A percentile compares a stretch with the other conserved stretches of the same genome.
phyloP scores from a whole-genome alignment of 805 yeast genomes.

The Alloascoidea africana region DNA sequence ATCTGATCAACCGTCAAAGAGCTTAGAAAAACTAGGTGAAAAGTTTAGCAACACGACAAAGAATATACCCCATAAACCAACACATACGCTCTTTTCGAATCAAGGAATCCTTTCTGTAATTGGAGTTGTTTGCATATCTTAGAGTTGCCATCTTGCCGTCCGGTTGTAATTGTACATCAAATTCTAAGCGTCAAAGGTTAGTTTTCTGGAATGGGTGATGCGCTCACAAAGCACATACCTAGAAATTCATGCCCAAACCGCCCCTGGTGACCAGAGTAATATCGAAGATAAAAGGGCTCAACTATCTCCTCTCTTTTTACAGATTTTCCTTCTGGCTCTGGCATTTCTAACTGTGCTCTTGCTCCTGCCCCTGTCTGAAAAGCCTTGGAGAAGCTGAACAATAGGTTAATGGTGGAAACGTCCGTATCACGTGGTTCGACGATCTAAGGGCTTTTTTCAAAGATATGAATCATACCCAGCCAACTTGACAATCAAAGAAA shows the following conservation, averaged over 20 bases:
- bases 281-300: slow-evolving; percentile 23
- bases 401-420: too few species aligned
- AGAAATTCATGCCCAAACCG: slow-evolving; percentile 30
- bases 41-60: too few species aligned
- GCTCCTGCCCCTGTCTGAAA: too few species aligned
- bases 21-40: slow-evolving; percentile 17
- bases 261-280: slow-evolving; percentile 29
- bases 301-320: slow-evolving; percentile 1
- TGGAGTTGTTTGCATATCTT: slow-evolving; percentile 30
- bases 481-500: too few species aligned
- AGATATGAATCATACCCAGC: too few species aligned
- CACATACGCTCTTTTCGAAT: slow-evolving; percentile 22
- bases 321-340: not conserved
- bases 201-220: not conserved
- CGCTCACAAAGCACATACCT: slow-evolving; percentile 11
- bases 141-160: slow-evolving; percentile 18
- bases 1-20: slow-evolving; percentile 20
- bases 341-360: too few species aligned
- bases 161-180: slow-evolving; percentile 16
- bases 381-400: too few species aligned
- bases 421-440: too few species aligned
- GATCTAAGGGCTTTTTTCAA: too few species aligned
- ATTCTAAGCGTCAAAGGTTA: slow-evolving; percentile 13
- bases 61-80: too few species aligned
- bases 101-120: slow-evolving; percentile 25